Evolutionary conservation across 176 grass and related monocot genomes (phyloP).

Genomic region (Oryza longistaminata): DNA sequence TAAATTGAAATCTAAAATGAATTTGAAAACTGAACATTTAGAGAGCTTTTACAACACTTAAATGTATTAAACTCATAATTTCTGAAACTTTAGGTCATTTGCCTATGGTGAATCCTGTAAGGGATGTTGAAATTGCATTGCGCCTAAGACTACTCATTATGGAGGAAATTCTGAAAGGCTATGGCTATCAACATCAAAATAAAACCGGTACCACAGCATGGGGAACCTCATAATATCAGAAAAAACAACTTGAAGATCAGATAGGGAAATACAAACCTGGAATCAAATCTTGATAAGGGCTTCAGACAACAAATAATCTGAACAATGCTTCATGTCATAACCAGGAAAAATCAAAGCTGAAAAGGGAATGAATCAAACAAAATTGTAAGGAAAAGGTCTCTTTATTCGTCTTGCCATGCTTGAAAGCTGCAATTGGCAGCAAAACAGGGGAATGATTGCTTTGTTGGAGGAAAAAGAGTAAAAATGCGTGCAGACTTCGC

Average conservation of each 20-base stretch:
- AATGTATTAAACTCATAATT: background rate
- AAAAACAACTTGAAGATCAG: background rate
- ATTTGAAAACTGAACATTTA: background rate
- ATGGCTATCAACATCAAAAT: background rate
- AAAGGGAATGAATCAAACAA: background rate
- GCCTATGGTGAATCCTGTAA: no score
- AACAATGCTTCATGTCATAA: conserved; percentile 32
- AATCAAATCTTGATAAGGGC: conserved; percentile 14
- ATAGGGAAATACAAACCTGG: conserved; percentile 26
- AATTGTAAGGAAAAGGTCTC: background rate
- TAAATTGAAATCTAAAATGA: background rate
- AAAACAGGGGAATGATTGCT: conserved; percentile 33
- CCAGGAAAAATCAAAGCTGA: background rate
- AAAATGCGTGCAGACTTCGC: conserved; percentile 41
- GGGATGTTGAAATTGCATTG: background rate
- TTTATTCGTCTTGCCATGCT: conserved; percentile 6
- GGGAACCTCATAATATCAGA: background rate
- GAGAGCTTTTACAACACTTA: background rate
- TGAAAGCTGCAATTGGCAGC: conserved; percentile 21
- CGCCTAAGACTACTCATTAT: background rate
- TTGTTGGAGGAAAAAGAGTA: conserved; percentile 22
- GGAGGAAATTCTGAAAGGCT: no score
- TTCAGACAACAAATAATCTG: background rate
- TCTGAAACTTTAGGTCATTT: background rate
- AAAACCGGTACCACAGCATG: background rate